These are phyloP conservation scores for Sequoia sempervirens DNA, from an alignment of 75 land plant genomes.

Conservation along the genomic window DNA sequence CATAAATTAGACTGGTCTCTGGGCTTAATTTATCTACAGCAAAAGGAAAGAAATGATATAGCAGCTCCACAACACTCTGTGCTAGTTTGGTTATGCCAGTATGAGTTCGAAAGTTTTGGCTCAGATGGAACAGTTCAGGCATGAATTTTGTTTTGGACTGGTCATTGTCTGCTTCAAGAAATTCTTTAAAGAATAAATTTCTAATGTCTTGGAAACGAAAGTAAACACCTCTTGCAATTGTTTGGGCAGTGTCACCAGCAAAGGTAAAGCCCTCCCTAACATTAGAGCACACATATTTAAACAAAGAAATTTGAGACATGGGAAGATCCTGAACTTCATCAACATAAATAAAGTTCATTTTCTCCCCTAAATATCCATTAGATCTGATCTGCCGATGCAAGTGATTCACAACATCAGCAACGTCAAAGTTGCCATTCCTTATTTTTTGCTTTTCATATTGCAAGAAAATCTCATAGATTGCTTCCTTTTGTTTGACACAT, in stretches of 20 bases:
- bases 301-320: too few relatives aligned
- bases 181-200: constrained; percentile 8
- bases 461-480: too few relatives aligned
- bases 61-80: constrained; percentile 46
- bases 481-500: too few relatives aligned
- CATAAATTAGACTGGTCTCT: constrained; percentile 32
- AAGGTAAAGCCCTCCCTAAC: too few relatives aligned
- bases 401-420: constrained; percentile 16
- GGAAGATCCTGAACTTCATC: too few relatives aligned
- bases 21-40: constrained; percentile 48
- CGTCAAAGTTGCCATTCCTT: too few relatives aligned
- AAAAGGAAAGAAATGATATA: constrained; percentile 52
- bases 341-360: background rate
- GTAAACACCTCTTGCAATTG: too few relatives aligned
- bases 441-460: too few relatives aligned
- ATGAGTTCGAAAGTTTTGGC: constrained; percentile 53
- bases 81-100: constrained; percentile 18
- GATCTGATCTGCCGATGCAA: constrained; percentile 34
- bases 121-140: constrained; percentile 33
- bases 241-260: too few relatives aligned
- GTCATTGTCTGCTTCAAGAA: constrained; percentile 16
- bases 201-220: too few relatives aligned
- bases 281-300: too few relatives aligned
- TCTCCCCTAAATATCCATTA: constrained; percentile 25
- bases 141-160: constrained; percentile 11